Evolutionary conservation across 148 eudicot genomes (phyloP).

Genomic region (Oxyria digyna): DNA sequence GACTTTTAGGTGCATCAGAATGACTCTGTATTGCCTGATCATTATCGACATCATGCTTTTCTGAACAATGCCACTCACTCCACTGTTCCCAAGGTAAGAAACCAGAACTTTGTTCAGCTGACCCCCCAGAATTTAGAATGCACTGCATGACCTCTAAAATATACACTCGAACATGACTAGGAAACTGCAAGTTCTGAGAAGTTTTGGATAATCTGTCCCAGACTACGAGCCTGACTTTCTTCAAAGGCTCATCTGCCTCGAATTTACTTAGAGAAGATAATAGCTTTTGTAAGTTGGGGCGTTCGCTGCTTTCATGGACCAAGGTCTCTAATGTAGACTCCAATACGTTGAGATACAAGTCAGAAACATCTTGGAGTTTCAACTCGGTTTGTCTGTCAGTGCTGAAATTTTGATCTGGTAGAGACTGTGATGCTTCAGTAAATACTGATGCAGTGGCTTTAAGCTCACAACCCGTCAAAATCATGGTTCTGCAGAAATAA

Average conservation of each 20-base stretch:
- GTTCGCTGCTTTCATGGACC: constrained; percentile 37
- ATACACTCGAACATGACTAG: constrained; percentile 68
- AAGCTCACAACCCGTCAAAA: constrained; percentile 63
- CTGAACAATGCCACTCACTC: constrained; percentile 32
- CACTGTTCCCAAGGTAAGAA: constrained; percentile 83
- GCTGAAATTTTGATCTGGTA: constrained; percentile 19
- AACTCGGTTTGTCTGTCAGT: constrained; percentile 11
- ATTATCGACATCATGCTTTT: constrained; percentile 15
- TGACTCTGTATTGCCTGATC: constrained; percentile 19
- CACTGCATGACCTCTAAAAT: constrained; percentile 77
- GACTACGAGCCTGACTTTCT: constrained; percentile 54
- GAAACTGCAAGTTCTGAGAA: constrained; percentile 66
- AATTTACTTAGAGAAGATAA: constrained; percentile 63
- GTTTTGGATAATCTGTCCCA: constrained; percentile 77
- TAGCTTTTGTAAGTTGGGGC: constrained; percentile 29
- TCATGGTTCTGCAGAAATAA: constrained; percentile 67
- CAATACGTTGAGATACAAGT: constrained; percentile 47
- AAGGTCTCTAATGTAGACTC: constrained; percentile 49
- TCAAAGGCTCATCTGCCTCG: constrained; percentile 47
- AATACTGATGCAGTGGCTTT: constrained; percentile 40
- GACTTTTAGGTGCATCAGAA: constrained; percentile 45
- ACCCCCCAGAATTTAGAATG: constrained; percentile 30
- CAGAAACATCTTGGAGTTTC: constrained; percentile 39
- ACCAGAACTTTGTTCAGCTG: constrained; percentile 27
- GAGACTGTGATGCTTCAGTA: constrained; percentile 34